Percentiles rank a stretch among this genome's conserved stretches.
These are phyloP conservation scores for Fusarium sp. DNA, from an alignment of 2,329 filamentous ascomycete genomes.

Conservation along the genomic window DNA sequence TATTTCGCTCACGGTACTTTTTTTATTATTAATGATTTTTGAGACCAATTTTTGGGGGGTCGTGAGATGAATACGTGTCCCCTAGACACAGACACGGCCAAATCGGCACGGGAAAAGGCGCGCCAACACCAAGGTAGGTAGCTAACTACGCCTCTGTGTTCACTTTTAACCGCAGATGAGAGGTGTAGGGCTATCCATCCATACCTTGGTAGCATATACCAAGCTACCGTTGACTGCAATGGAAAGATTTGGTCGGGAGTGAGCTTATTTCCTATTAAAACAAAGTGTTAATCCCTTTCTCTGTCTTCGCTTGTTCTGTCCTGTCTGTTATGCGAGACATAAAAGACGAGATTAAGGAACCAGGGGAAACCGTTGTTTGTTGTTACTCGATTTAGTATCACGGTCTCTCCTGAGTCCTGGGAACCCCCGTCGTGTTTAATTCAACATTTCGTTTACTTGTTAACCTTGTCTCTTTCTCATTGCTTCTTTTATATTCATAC, in stretches of 20 bases:
- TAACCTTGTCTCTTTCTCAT: constrained; percentile 2
- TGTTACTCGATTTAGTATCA: constrained; percentile 32
- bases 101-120: constrained; percentile 31
- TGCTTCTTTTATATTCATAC: not conserved
- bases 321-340: constrained; percentile 6
- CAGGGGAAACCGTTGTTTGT: constrained; percentile 14
- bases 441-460: constrained; percentile 16
- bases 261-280: constrained; percentile 12
- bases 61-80: constrained; percentile 26
- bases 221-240: not conserved
- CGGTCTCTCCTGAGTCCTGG: constrained; percentile 23
- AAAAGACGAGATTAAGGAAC: constrained; percentile 30
- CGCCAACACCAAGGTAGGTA: constrained; percentile 25
- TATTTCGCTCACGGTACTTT: not conserved
- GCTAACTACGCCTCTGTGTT: constrained; percentile 8
- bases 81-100: constrained; percentile 19
- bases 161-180: not conserved
- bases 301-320: not conserved
- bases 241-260: not conserved
- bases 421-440: constrained; percentile 22
- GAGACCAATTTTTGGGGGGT: too few relatives aligned
- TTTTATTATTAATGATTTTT: not conserved
- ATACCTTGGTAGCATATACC: too few relatives aligned
- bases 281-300: constrained; percentile 6
- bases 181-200: not conserved